Base-by-base conservation (phyloP, 495 filamentous ascomycete species). In the Haplographium delicatum region DNA sequence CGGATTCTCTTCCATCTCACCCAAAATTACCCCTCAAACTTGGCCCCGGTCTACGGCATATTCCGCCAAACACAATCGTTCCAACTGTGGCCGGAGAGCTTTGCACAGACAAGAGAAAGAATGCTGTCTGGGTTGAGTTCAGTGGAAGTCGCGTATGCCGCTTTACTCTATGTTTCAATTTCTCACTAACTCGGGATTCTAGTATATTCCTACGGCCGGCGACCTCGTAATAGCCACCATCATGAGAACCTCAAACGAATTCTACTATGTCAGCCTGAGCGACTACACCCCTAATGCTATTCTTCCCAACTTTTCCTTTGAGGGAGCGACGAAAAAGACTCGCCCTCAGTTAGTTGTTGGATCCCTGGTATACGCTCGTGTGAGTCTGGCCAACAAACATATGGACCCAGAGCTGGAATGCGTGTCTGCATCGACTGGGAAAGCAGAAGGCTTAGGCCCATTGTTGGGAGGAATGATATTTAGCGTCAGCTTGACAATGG, bases 331-430 rank as follows among this genome's bases (percentile, higher is more conserved):
- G 28, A 94, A 89, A 65, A 98, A 97, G 65, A 94, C 89, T 3
- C 80, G 89, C 7, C 93, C 93, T 3, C 74, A 84, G 49, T 74
- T 98, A 52, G 66, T 70, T 31, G 64, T 78, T 3, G 89, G 90
- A 25, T 79, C 84, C 34, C 64, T 95, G 8, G 88, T 97, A 25
- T 96, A 96, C 67, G 91, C 90, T 10, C 83, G 93, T 27, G 72
- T 93, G 25, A 75, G 80, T 0, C 72, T 83, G 9, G 77, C 90
- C 9, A 84, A 87, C 41, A 81, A 82, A 34, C 84, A 90, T 60
- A 86, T 89, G 68, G 89, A 96, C 56, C 79, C 88, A 0, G 93
- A 98, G 62, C 72, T 98, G 5, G 86, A 90, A 45, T 97, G 93
- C 63, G 85, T 93, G 18, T 85, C 89, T 34, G 76, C 87, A 0